These are phyloP conservation scores for Plasmodium vinckei DNA, from an alignment of 169 alveolate genomes.

Conservation along the genomic window DNA sequence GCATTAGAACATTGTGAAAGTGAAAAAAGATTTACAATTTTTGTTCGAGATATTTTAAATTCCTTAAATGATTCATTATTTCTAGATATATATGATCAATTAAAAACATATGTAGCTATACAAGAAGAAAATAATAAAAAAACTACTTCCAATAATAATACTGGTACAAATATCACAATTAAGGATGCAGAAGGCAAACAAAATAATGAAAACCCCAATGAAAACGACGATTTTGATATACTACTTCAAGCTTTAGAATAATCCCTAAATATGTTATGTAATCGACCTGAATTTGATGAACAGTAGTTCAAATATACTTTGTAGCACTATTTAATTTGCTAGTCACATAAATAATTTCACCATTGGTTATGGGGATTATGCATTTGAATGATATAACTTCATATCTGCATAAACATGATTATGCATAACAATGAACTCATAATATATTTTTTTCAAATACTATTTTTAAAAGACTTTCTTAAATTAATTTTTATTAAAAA, in stretches of 20 bases:
- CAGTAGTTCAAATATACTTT: too few relatives aligned
- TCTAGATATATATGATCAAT: slow-evolving; percentile 61
- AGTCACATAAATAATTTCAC: too few relatives aligned
- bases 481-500: too few relatives aligned
- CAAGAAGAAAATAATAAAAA: slow-evolving; percentile 60
- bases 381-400: too few relatives aligned
- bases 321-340: too few relatives aligned
- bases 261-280: too few relatives aligned
- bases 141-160: slow-evolving; percentile 2
- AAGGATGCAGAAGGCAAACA: neutral
- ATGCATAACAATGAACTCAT: too few relatives aligned
- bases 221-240: slow-evolving; percentile 55
- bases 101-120: slow-evolving; percentile 24
- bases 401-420: too few relatives aligned
- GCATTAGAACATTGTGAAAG: slow-evolving; percentile 61
- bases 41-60: slow-evolving; percentile 45
- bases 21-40: slow-evolving; percentile 48
- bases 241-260: slow-evolving; percentile 53
- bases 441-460: too few relatives aligned
- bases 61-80: slow-evolving; percentile 60
- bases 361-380: too few relatives aligned
- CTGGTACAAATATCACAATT: neutral
- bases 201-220: neutral
- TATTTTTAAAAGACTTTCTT: too few relatives aligned
- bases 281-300: too few relatives aligned